Conservation (phyloP, 495 filamentous ascomycete genomes). For the Podospora pseudoanserina region DNA sequence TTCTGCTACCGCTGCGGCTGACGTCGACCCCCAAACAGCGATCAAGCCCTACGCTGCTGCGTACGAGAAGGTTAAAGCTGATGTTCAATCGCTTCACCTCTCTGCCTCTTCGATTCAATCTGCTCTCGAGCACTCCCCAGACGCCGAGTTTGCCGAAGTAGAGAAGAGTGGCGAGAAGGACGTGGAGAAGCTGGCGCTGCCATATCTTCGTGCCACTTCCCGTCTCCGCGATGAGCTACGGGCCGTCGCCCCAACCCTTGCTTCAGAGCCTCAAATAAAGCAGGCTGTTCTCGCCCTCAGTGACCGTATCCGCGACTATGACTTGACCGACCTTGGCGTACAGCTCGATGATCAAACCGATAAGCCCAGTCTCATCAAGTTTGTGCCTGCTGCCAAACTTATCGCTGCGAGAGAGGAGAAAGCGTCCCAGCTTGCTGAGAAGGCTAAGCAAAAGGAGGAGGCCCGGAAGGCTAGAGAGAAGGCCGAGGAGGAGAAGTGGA, state of each 20-base stretch:
- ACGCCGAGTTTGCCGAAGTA: constrained; percentile 41
- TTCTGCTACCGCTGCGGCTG: constrained; percentile 54
- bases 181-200: constrained; percentile 53
- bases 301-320: constrained; percentile 73
- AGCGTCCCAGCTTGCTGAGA: constrained; percentile 51
- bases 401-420: constrained; percentile 71
- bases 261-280: constrained; percentile 46
- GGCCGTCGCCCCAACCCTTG: constrained; percentile 51
- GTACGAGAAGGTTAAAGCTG: constrained; percentile 37
- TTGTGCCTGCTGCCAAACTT: constrained; percentile 66
- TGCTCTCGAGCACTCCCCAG: constrained; percentile 37
- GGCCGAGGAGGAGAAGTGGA: constrained; percentile 51
- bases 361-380: constrained; percentile 74
- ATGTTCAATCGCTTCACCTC: constrained; percentile 38
- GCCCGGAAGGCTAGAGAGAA: constrained; percentile 51
- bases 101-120: constrained; percentile 27
- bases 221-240: constrained; percentile 66
- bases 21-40: constrained; percentile 40
- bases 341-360: constrained; percentile 78
- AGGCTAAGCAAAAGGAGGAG: constrained; percentile 56
- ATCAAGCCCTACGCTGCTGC: constrained; percentile 46
- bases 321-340: constrained; percentile 74
- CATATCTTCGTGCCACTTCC: constrained; percentile 62
- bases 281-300: constrained; percentile 63
- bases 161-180: constrained; percentile 40